Base-by-base conservation (phyloP, 2,329 filamentous ascomycete genomes). In the Talaromyces funiculosus region DNA sequence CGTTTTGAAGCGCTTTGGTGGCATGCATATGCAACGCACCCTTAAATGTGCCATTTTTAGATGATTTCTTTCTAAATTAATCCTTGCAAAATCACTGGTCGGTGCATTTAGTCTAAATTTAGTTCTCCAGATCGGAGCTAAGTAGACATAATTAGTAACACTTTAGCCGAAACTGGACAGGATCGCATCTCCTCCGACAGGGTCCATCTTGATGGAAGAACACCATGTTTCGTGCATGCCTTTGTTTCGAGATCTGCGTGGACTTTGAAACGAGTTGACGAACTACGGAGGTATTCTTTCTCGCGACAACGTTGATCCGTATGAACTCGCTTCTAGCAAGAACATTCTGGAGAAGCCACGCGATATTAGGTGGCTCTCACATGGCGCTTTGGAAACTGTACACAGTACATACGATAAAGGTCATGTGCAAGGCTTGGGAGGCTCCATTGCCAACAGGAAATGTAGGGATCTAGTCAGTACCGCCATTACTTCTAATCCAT, bases 61-160 rank as follows among this genome's bases (percentile, higher is more conserved):
- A 40, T 5, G 18, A 8, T 40, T 18, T 40, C 38, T 40, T 18
- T 40, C n/a, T n/a, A n/a, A 40, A 40, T 18, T 40, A 40, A 20
- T 40, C 8, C 9, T 40, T 20, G 38, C 38, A n/a, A 40, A 40
- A 40, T 40, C 16, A 40, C 38, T 40, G 16, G n/a, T 40, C 38
- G 38, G 38, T 20, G 38, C 38, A 40, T 40, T 40, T 40, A 40
- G 38, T 40, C 38, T 40, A 40, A 40, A 40, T 40, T 40, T 40
- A 38, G 16, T 29, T 24, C 29, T 29, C 49, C 14, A 22, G 29
- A 22, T 24, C 38, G 6, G 53, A 26, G 37, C 16, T 33, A 60
- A 60, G 53, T 60, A 38, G 47, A 60, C 35, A 60, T 53, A 60
- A 60, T 60, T 60, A 60, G 57, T 49, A 60, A 60, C n/a, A n/a